Percentiles rank a stretch among this genome's conserved stretches.
phyloP scores from a whole-genome alignment of 1,284 basidiomycete genomes.

The Ustilago curta region DNA sequence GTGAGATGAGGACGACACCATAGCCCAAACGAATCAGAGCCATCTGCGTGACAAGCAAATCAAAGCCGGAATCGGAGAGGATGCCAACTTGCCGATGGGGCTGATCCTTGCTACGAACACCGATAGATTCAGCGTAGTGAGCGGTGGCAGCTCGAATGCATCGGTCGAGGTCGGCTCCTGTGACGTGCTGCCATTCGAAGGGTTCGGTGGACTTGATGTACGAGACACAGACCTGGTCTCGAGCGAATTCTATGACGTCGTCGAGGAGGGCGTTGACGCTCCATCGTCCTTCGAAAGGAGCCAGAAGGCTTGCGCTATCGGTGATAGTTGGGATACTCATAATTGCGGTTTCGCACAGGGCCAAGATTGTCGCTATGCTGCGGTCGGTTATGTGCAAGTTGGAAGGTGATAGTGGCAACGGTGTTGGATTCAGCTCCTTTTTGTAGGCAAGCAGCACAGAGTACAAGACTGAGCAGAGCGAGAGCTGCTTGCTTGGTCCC shows the following conservation, averaged over 20 bases:
- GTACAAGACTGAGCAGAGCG: too few species aligned
- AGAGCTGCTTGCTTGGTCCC: too few species aligned
- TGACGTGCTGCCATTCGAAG: conserved; percentile 42
- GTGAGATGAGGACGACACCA: conserved; percentile 45
- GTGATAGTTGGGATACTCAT: conserved; percentile 21
- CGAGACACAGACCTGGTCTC: conserved; percentile 22
- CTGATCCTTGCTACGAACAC: conserved; percentile 15
- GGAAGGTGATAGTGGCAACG: neutral
- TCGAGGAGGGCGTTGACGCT: conserved; percentile 42
- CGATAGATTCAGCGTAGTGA: conserved; percentile 28
- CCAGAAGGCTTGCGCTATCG: conserved; percentile 24
- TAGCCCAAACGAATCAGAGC: conserved; percentile 43
- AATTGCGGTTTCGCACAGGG: neutral
- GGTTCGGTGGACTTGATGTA: conserved; percentile 35
- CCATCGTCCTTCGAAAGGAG: conserved; percentile 24
- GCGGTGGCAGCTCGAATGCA: conserved; percentile 35
- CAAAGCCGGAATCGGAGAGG: conserved; percentile 24
- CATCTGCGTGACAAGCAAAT: conserved; percentile 30
- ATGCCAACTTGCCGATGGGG: conserved; percentile 27
- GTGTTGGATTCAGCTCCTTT: neutral
- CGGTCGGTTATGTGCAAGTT: neutral
- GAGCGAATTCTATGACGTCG: conserved; percentile 7
- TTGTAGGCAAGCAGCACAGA: neutral
- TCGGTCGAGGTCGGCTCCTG: conserved; percentile 22
- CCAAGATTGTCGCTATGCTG: neutral